Base-by-base conservation (phyloP, 2,329 filamentous ascomycete genomes). In the Paramyrothecium sp. region DNA sequence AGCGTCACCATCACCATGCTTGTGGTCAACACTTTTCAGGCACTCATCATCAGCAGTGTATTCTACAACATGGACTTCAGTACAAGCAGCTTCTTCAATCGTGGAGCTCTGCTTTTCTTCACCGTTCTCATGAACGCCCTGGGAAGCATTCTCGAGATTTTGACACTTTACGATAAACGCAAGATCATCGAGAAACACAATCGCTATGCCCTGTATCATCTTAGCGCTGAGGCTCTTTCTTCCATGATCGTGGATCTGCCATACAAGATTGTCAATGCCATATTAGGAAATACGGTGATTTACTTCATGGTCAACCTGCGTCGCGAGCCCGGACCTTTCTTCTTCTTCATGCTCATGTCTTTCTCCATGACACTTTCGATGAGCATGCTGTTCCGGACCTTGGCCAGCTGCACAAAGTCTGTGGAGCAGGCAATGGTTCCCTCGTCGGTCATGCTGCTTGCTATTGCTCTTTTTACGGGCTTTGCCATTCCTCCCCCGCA, bases 21-120 rank as follows among this genome's bases (percentile, higher is more conserved):
- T 2, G 12, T 86, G 87, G 50, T 34, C 48, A 60, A 62, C 50
- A 49, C 57, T n/a, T 56, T 58, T 38, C 52, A 58, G 30, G 61
- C 62, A 2, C 75, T 91, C 8, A 86, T 90, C 57, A 82, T 89
- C 30, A 85, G 85, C 1, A 87, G 83, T 46, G 73, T 90, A 11
- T 90, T 90, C 71, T 87, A 88, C 59, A 84, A 89, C 66, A 71
- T 89, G 30, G 65, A 73, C 13, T 56, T 72, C 2, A 75, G 77
- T 48, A 85, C 85, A 1, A 65, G 67, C n/a, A 84, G 80, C 59
- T 88, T 90, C 71, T 89, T 81, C 68, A 61, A 63, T 10, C 61
- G 65, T 2, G 61, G 58, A 22, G 58, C 63, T 10, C 56, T 70
- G 3, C 58, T 71, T 26, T 72, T 71, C 60, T 69, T 70, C 34